Evolutionary conservation across 1,284 basidiomycete genomes (phyloP).

Genomic region (Pholiota adiposa): DNA sequence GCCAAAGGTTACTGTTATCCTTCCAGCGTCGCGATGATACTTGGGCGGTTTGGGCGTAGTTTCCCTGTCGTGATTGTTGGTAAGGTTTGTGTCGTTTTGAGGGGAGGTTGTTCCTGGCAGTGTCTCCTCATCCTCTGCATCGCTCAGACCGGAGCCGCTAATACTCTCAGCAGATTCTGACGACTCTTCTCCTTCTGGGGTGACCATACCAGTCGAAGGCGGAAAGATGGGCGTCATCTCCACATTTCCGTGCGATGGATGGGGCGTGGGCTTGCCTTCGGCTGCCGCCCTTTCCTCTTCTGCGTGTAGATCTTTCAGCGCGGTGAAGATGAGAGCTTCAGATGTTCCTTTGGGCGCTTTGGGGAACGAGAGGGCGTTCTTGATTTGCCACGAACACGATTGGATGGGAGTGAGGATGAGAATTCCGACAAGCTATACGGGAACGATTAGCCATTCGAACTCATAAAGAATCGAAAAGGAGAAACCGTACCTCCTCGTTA

Average conservation of each 20-base stretch:
- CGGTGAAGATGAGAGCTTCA: conserved; percentile 46
- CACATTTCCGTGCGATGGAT: conserved; percentile 15
- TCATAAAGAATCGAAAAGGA: neutral
- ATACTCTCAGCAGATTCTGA: conserved; percentile 2
- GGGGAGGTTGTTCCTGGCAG: neutral
- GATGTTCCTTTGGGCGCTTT: conserved; percentile 50
- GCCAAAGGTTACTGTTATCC: conserved; percentile 45
- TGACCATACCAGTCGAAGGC: neutral
- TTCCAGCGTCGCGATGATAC: conserved; percentile 16
- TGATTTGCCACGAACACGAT: conserved; percentile 44
- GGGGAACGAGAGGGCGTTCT: conserved; percentile 50
- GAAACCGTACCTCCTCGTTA: conserved; percentile 21
- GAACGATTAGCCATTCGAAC: neutral
- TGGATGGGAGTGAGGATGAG: conserved; percentile 47
- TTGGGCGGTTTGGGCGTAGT: conserved; percentile 7
- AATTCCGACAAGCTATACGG: conserved; percentile 38
- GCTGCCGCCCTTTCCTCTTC: conserved; percentile 27
- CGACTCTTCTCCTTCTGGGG: neutral
- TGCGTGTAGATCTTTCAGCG: conserved; percentile 40
- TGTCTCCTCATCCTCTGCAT: neutral
- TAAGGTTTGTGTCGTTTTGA: neutral
- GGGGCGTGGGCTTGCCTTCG: conserved; percentile 11
- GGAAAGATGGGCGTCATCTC: conserved; percentile 11
- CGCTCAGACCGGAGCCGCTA: conserved; percentile 1
- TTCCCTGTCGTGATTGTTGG: neutral